These are phyloP conservation scores for Talaromyces adpressus DNA, from an alignment of 495 filamentous ascomycete genomes.

Conservation along the genomic window DNA sequence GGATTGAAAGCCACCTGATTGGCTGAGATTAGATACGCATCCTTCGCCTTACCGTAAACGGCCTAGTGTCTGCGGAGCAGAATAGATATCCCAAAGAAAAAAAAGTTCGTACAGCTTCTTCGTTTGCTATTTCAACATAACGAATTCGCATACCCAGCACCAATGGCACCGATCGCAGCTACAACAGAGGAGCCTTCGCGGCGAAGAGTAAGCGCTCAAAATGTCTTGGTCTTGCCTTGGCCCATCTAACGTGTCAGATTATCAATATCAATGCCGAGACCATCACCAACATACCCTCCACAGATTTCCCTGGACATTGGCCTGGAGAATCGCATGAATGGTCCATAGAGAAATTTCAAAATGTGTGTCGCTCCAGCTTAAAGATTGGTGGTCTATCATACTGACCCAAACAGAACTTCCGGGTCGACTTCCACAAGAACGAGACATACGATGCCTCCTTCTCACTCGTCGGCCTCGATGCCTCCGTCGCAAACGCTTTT, in stretches of 20 bases:
- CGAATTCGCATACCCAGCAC: not conserved
- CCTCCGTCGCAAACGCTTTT: constrained; percentile 94
- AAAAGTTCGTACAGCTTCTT: not conserved
- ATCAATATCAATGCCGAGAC: constrained; percentile 83
- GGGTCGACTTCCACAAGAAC: constrained; percentile 77
- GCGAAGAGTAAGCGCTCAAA: constrained; percentile 32
- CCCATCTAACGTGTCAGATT: constrained; percentile 47
- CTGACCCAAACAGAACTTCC: constrained; percentile 43
- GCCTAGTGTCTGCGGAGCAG: not conserved
- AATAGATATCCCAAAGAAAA: not conserved
- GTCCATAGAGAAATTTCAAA: constrained; percentile 67
- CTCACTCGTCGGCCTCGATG: constrained; percentile 86
- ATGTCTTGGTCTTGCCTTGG: too few species aligned
- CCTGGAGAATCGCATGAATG: constrained; percentile 86
- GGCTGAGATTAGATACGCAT: not conserved
- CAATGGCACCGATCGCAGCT: constrained; percentile 10
- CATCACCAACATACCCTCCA: constrained; percentile 78
- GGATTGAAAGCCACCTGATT: not conserved
- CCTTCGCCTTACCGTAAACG: not conserved
- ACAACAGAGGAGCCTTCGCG: constrained; percentile 44
- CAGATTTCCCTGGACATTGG: constrained; percentile 85
- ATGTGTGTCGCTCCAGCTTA: constrained; percentile 28
- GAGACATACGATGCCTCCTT: constrained; percentile 69
- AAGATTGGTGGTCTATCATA: constrained; percentile 11
- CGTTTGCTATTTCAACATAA: not conserved